Conservation (phyloP, 495 filamentous ascomycete species). For the Xylaria scruposa region DNA sequence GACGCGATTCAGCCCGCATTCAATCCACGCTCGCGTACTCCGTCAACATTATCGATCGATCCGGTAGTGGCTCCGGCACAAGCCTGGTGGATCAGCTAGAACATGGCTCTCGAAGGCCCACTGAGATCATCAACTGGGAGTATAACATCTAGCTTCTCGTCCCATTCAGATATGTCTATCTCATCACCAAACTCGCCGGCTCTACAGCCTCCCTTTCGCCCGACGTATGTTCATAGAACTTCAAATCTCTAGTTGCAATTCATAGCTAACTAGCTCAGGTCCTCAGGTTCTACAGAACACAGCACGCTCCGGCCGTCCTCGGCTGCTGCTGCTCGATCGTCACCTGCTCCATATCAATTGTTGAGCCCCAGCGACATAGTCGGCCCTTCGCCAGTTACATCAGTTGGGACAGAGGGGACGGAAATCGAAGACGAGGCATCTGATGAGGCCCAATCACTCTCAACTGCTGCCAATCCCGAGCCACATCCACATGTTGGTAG, state of each 20-base stretch:
- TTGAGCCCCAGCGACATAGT: constrained; percentile 64
- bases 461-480: constrained; percentile 33
- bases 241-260: not conserved
- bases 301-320: constrained; percentile 50
- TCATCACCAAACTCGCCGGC: constrained; percentile 64
- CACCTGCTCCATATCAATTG: constrained; percentile 45
- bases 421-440: constrained; percentile 76
- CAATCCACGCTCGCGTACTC: constrained; percentile 11
- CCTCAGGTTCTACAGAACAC: constrained; percentile 47
- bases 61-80: constrained; percentile 18
- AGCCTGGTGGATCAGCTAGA: constrained; percentile 27
- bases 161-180: constrained; percentile 63
- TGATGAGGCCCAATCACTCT: constrained; percentile 50
- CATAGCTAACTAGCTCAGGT: constrained; percentile 39
- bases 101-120: constrained; percentile 67
- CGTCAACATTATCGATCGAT: not conserved
- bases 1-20: constrained; percentile 7
- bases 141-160: constrained; percentile 65
- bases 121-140: constrained; percentile 59
- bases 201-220: constrained; percentile 53
- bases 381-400: constrained; percentile 79
- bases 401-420: constrained; percentile 72
- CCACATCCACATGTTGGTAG: constrained; percentile 41
- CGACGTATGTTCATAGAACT: constrained; percentile 49
- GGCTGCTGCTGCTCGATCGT: constrained; percentile 28